A percentile compares a stretch with the other conserved stretches of the same genome.
Conservation (phyloP, 2,329 filamentous ascomycete genomes). For the Aureobasidium sp. region DNA sequence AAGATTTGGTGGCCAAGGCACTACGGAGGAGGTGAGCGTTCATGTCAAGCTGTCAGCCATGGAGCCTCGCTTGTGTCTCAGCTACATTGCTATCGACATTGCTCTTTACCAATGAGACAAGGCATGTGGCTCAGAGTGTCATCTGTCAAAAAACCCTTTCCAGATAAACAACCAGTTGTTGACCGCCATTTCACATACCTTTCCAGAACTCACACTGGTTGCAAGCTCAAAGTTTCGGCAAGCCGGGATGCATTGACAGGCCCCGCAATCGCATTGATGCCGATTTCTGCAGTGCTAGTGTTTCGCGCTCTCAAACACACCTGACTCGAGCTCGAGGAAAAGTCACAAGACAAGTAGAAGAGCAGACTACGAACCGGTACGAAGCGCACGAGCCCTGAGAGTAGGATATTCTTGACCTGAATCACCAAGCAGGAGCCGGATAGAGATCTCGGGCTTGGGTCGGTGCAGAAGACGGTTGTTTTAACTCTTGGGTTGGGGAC, state of each 20-base stretch:
- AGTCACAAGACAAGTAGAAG: background rate
- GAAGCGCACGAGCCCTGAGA: background rate
- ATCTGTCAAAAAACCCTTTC: background rate
- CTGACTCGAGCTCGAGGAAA: constrained; percentile 3
- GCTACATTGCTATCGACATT: background rate
- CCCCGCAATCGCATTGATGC: constrained; percentile 6
- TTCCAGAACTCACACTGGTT: background rate
- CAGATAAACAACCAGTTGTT: background rate
- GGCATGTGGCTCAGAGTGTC: background rate
- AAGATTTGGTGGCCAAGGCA: constrained; percentile 5
- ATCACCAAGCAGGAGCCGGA: constrained; percentile 1
- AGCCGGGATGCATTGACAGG: constrained; percentile 6
- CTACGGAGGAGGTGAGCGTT: constrained; percentile 3
- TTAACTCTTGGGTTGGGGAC: constrained; percentile 1
- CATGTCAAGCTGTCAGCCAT: constrained; percentile 1
- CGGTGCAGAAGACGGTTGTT: background rate
- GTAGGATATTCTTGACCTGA: background rate
- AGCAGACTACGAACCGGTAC: background rate
- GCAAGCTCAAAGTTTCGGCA: constrained; percentile 4
- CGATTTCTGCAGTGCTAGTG: constrained; percentile 2
- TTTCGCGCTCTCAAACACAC: background rate
- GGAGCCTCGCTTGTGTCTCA: background rate
- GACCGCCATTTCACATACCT: background rate
- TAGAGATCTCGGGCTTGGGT: background rate
- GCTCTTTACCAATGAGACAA: background rate